These are phyloP conservation scores for Apiospora rasikravindrae DNA, from an alignment of 2,329 filamentous ascomycete genomes.

Conservation along the genomic window DNA sequence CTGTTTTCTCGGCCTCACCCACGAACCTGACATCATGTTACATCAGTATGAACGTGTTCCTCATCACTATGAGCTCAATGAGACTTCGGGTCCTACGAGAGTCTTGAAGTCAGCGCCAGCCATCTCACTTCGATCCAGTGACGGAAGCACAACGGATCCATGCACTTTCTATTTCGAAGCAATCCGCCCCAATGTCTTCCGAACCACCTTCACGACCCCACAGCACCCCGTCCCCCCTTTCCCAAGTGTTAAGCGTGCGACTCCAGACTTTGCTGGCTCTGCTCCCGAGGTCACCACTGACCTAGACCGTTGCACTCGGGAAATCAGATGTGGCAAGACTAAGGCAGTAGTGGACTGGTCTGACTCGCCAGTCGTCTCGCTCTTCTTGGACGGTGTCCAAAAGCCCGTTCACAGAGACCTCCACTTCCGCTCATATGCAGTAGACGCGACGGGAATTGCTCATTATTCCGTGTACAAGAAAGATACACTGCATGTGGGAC, in stretches of 20 bases:
- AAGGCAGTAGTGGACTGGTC: conserved; percentile 64
- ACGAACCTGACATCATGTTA: conserved; percentile 26
- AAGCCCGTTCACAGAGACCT: conserved; percentile 66
- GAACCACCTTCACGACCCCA: conserved; percentile 68
- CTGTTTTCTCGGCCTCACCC: background rate
- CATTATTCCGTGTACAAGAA: conserved; percentile 69
- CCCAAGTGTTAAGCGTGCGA: conserved; percentile 60
- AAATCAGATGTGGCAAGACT: conserved; percentile 53
- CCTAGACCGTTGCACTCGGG: conserved; percentile 41
- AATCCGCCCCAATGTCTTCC: conserved; percentile 66
- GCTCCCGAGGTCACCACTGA: conserved; percentile 40
- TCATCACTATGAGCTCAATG: conserved; percentile 32
- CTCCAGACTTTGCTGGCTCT: conserved; percentile 40
- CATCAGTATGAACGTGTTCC: conserved; percentile 33
- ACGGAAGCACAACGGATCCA: conserved; percentile 39
- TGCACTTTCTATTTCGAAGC: conserved; percentile 69
- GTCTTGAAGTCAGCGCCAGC: conserved; percentile 29
- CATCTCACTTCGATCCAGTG: conserved; percentile 49
- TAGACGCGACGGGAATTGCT: conserved; percentile 65
- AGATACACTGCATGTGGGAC: conserved; percentile 68
- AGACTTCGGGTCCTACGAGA: conserved; percentile 2
- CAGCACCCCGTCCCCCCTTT: conserved; percentile 69
- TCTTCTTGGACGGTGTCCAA: conserved; percentile 55
- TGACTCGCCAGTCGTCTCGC: conserved; percentile 60
- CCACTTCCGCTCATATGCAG: conserved; percentile 67